Base-by-base conservation (phyloP, 352 stramenopile species). In the Globisporangium rhizosaccharum region DNA sequence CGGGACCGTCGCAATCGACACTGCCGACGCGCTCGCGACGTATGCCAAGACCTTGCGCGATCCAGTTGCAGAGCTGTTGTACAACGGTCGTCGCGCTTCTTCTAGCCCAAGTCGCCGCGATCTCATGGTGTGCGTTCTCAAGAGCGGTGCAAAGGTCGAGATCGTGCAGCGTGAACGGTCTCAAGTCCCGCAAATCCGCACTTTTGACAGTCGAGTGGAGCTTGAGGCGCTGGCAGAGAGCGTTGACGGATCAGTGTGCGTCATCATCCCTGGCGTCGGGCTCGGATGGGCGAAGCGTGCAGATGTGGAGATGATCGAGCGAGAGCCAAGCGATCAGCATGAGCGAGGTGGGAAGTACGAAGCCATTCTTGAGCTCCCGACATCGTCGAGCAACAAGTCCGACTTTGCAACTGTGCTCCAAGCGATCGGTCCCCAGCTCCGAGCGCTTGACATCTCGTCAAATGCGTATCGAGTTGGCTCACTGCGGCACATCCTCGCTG, bases 221-320 rank as follows among this genome's bases (percentile, higher is more conserved):
- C 12, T 59, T 3, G 53, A 59, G 20, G 53, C 53, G n/a, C 53
- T 52, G 1, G 26, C 2, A 26, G 28, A 52, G 2, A 8, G 6
- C 20, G 8, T 11, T 5, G 18, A 58, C 20, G 42, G 53, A 20
- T 30, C 53, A 2, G 8, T 58, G 42, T 51, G 53, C 41, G 42
- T 58, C 10, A 42, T 59, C 4, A 28, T 52, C 26, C 44, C 53
- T 17, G 44, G 42, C 14, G 26, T 52, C 18, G 53, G 53, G 0
- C 53, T 59, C n/a, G 42, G 37, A 51, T 59, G 53, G 53, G n/a
- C 51, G 4, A 3, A 26, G 3, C 42, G 5, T 2, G 18, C 48
- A n/a, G 30, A n/a, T 26, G 18, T 59, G 17, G 53, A 59, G 42
- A 2, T 15, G 3, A 59, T 59, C 15, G 28, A 59, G 42, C 53